A percentile compares a stretch with the other conserved stretches of the same genome.
phyloP scores from a whole-genome alignment of 164 flowering plant species.

The Chloranthus sessilifolius region DNA sequence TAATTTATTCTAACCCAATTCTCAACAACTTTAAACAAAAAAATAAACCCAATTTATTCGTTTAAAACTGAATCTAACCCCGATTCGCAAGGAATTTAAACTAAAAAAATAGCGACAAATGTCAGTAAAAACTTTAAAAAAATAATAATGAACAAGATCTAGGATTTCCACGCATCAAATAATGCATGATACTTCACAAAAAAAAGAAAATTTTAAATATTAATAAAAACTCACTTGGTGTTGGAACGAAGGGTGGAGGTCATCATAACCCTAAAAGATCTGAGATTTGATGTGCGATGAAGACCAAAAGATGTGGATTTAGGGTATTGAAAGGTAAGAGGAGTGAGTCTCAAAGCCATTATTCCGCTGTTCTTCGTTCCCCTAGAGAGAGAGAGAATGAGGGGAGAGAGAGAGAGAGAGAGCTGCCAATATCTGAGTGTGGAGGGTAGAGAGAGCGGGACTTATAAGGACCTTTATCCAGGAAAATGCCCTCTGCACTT shows the following conservation, averaged over 20 bases:
- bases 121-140: background rate
- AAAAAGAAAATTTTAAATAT: background rate
- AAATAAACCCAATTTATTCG: background rate
- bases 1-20: slow-evolving; percentile 14
- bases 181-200: background rate
- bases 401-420: slow-evolving; percentile 6
- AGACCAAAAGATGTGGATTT: slow-evolving; percentile 34
- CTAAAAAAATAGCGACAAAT: background rate
- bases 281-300: slow-evolving; percentile 32
- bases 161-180: background rate
- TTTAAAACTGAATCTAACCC: background rate
- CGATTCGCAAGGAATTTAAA: background rate
- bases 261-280: slow-evolving; percentile 60
- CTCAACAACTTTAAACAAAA: slow-evolving; percentile 11
- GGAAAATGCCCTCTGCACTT: too few species aligned
- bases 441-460: too few species aligned
- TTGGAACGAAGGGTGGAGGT: slow-evolving; percentile 53
- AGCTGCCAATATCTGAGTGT: too few species aligned
- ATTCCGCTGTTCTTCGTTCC: slow-evolving; percentile 1
- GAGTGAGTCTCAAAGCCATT: slow-evolving; percentile 54
- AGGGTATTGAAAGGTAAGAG: slow-evolving; percentile 30
- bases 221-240: slow-evolving; percentile 31
- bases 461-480: too few species aligned
- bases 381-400: slow-evolving; percentile 6
- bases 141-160: background rate